phyloP scores from a whole-genome alignment of 179 eudicot genomes.

The Beta corolliflora region DNA sequence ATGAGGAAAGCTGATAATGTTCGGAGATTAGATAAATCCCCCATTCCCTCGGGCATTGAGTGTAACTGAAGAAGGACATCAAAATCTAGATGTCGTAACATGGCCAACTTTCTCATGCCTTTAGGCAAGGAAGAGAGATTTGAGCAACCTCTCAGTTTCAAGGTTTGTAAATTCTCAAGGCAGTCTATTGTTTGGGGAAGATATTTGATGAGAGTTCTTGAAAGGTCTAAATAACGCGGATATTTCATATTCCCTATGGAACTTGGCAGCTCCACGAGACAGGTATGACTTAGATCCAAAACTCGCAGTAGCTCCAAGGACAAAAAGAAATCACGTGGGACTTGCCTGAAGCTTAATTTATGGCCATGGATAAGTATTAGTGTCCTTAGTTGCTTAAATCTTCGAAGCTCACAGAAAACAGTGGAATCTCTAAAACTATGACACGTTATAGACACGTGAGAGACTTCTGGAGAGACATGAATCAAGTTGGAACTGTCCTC shows the following conservation, averaged over 20 bases:
- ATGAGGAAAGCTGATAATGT: slow-evolving; percentile 17
- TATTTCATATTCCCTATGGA: background rate
- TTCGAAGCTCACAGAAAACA: no score
- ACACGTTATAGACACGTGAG: background rate
- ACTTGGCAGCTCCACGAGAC: background rate
- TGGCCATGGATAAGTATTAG: background rate
- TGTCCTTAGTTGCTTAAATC: no score
- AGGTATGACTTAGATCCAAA: background rate
- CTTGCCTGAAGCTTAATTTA: background rate
- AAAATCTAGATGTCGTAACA: slow-evolving; percentile 17
- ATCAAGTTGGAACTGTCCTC: no score
- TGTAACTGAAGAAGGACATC: slow-evolving; percentile 19
- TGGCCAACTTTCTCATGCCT: slow-evolving; percentile 18
- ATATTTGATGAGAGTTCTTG: background rate
- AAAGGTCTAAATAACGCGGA: background rate
- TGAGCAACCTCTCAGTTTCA: background rate
- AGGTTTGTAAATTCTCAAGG: background rate
- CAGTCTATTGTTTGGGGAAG: background rate
- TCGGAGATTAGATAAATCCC: slow-evolving; percentile 2
- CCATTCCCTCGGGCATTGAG: slow-evolving; percentile 18
- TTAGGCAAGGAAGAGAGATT: background rate
- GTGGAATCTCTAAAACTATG: background rate
- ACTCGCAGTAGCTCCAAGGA: background rate
- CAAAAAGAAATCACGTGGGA: background rate
- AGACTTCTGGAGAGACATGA: no score